Evolutionary conservation across 371 early-diverging fungal species (phyloP).

Genomic region (Haplosporangium sp.): DNA sequence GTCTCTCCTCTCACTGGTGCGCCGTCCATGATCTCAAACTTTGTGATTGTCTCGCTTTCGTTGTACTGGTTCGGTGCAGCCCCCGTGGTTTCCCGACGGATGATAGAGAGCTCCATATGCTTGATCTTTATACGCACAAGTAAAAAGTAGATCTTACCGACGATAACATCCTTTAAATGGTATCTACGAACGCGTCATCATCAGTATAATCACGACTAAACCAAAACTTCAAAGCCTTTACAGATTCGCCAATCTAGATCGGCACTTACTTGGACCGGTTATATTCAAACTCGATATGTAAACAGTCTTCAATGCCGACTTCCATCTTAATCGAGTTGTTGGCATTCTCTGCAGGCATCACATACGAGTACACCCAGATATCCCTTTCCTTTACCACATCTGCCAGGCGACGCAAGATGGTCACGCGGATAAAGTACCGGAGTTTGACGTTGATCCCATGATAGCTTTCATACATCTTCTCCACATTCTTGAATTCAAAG

Average conservation of each 20-base stretch:
- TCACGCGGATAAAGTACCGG: conserved; percentile 87
- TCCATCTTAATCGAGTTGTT: conserved; percentile 95
- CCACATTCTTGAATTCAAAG: conserved; percentile 92
- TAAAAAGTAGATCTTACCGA: conserved; percentile 98
- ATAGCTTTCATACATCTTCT: conserved; percentile 91
- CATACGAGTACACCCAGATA: conserved; percentile 91
- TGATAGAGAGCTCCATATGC: conserved; percentile 98
- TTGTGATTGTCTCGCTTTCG: conserved; percentile 97
- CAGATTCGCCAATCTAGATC: no score
- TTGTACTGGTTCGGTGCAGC: conserved; percentile 96
- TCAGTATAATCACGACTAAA: no score
- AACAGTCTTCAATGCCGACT: conserved; percentile 94
- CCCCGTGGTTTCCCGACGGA: conserved; percentile 96
- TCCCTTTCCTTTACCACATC: conserved; percentile 81
- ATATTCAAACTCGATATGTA: conserved; percentile 95
- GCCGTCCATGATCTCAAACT: conserved; percentile 99
- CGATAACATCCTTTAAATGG: conserved; percentile 97
- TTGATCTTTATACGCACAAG: conserved; percentile 98
- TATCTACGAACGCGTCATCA: conserved; percentile 58
- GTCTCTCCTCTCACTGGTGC: conserved; percentile 98
- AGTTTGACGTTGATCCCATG: conserved; percentile 91
- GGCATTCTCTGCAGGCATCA: conserved; percentile 77
- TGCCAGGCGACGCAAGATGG: conserved; percentile 76
- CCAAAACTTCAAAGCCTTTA: no score
- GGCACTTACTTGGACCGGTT: conserved; percentile 60